Evolutionary conservation across 2,329 filamentous ascomycete genomes (phyloP).

Genomic region (Orbilia ellipsospora): DNA sequence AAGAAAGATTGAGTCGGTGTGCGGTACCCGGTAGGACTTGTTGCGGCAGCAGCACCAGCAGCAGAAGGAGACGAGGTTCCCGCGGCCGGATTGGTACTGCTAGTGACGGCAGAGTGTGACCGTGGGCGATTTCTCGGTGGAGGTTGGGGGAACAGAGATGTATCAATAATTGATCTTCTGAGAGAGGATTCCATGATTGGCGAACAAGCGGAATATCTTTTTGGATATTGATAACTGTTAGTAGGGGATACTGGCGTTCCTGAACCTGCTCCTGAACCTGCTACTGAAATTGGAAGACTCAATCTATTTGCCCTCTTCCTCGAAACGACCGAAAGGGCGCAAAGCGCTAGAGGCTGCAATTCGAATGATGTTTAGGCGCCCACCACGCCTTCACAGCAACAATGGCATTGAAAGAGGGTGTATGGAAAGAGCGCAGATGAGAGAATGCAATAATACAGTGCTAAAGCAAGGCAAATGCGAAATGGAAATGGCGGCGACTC

Average conservation of each 20-base stretch:
- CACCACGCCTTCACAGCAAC: conserved; percentile 54
- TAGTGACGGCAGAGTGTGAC: too few species aligned
- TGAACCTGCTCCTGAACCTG: conserved; percentile 30
- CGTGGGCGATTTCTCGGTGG: conserved; percentile 44
- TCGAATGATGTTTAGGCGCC: conserved; percentile 55
- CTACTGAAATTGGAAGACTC: conserved; percentile 55
- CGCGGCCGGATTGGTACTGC: conserved; percentile 8
- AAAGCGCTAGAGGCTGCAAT: conserved; percentile 56
- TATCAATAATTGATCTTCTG: conserved; percentile 55
- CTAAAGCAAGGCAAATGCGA: conserved; percentile 20
- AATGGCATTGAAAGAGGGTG: conserved; percentile 50
- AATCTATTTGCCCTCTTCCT: conserved; percentile 56
- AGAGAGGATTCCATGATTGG: conserved; percentile 53
- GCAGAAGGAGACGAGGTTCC: conserved; percentile 20
- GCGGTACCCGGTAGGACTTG: conserved; percentile 35
- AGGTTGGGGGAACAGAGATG: conserved; percentile 54
- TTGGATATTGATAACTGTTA: conserved; percentile 42
- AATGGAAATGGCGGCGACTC: conserved; percentile 35
- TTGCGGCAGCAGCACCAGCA: conserved; percentile 19
- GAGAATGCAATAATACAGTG: conserved; percentile 31
- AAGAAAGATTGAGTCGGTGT: conserved; percentile 55
- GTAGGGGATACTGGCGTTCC: conserved; percentile 31
- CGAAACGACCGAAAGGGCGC: conserved; percentile 55
- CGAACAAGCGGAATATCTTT: conserved; percentile 50
- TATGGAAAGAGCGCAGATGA: conserved; percentile 35